Evolutionary conservation across 495 filamentous ascomycete genomes (phyloP).

Genomic region (Xylaria intraflava): DNA sequence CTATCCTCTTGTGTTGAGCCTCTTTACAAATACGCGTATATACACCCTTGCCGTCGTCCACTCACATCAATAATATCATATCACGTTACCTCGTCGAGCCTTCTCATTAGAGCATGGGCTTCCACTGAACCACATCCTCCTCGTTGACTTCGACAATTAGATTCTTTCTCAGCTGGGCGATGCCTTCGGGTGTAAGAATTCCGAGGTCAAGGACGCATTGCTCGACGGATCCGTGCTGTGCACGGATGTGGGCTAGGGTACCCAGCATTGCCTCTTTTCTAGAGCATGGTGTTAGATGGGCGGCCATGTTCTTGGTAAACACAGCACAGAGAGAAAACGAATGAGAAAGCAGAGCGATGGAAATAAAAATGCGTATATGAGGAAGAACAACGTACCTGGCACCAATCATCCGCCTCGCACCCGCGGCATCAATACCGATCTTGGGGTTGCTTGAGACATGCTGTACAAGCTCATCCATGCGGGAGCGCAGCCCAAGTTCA

Average conservation of each 20-base stretch:
- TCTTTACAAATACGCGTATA: slow-evolving; percentile 14
- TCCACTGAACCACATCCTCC: slow-evolving; percentile 26
- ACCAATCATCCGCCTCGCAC: slow-evolving; percentile 46
- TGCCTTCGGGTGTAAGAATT: slow-evolving; percentile 43
- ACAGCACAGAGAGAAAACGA: neutral
- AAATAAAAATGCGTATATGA: neutral
- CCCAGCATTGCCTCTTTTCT: slow-evolving; percentile 51
- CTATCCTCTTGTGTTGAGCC: slow-evolving; percentile 2
- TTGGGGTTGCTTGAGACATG: slow-evolving; percentile 37
- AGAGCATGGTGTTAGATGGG: slow-evolving; percentile 1
- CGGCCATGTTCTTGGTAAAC: neutral
- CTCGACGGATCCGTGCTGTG: slow-evolving; percentile 51
- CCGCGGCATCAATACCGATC: slow-evolving; percentile 36
- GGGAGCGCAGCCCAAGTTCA: slow-evolving; percentile 42
- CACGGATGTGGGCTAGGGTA: slow-evolving; percentile 43
- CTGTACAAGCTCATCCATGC: slow-evolving; percentile 37
- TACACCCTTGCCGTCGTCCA: slow-evolving; percentile 12
- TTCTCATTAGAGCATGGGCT: slow-evolving; percentile 10
- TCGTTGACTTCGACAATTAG: slow-evolving; percentile 35
- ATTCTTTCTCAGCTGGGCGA: slow-evolving; percentile 44
- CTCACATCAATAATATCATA: neutral
- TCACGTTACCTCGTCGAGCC: neutral
- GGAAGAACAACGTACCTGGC: slow-evolving; percentile 35
- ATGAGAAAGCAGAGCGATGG: neutral
- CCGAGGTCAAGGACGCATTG: slow-evolving; percentile 47